Base-by-base conservation (phyloP, 805 yeast species). In the Sugiyamaella smithiae region DNA sequence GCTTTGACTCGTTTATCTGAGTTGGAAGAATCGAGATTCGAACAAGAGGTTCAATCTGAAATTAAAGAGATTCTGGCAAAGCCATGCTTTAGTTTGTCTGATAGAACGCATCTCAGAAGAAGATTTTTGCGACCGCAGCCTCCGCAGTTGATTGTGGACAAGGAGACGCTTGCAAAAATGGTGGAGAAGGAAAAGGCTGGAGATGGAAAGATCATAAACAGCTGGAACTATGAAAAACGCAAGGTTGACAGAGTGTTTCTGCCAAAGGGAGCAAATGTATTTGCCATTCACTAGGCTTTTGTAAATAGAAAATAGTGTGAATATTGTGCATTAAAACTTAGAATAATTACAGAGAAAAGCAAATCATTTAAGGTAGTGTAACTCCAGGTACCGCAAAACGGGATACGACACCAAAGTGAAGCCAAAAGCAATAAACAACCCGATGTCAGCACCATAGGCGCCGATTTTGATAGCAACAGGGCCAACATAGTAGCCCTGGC, bases 401-500 rank as follows among this genome's bases (percentile, higher is more conserved):
- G 95, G 89, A 63, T 83, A 88, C 0, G 73, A 68, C 1, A 81
- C 51, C 0, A 81, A 84, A 2, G 88, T 71, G 56, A 88, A 80
- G 0, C 81, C 93, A 78, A 85, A 77, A 11, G 85, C 72, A 31
- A 88, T 64, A 81, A 90, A 85, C 78, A 84, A 81, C 20, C 93
- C 97, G 35, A 88, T 63, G 63, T 88, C 96, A 16, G 88, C 95
- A 48, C 86, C 89, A 52, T 66, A 64, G 4, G 74, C 81, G 17
- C 95, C 95, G 12, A 85, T 69, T 3, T 70, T 58, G 24, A 65
- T 65, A 9, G 95, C 95, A 8, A 88, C 57, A 0, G 88, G 88
- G 0, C 96, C 97, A 5, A 76, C 71, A 74, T 84, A 88, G 66
- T 88, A 88, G 5, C 81, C 85, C 64, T 88, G 97, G 22, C 85